phyloP scores from a whole-genome alignment of 2,329 filamentous ascomycete species.

The Penicillium frequentans region DNA sequence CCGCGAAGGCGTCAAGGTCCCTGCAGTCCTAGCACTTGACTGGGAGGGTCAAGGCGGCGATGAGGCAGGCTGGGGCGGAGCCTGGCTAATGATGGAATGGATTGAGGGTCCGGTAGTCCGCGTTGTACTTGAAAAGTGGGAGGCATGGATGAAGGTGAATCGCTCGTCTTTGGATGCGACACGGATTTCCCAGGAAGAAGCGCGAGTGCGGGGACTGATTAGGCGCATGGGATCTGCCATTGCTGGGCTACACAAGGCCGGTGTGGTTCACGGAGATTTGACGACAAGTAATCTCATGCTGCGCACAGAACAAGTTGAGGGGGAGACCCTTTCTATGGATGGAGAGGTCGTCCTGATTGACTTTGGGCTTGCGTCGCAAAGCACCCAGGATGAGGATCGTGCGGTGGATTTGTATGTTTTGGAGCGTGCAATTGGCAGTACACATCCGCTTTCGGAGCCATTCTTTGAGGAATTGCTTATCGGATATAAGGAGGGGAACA shows the following conservation, averaged over 20 bases:
- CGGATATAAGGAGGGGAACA: conserved; percentile 72
- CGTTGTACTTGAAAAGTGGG: conserved; percentile 66
- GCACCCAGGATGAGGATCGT: conserved; percentile 81
- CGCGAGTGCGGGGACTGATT: conserved; percentile 63
- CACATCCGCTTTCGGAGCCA: conserved; percentile 80
- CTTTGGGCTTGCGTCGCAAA: conserved; percentile 85
- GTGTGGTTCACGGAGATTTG: conserved; percentile 90
- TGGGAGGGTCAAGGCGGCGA: conserved; percentile 60
- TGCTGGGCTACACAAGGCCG: conserved; percentile 75
- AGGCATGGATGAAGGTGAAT: conserved; percentile 51
- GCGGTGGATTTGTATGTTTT: conserved; percentile 96
- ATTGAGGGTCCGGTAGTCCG: conserved; percentile 72
- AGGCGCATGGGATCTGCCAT: conserved; percentile 68
- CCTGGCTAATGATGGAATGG: conserved; percentile 85
- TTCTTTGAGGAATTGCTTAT: conserved; percentile 73
- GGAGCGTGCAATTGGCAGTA: conserved; percentile 91
- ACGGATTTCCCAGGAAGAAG: conserved; percentile 44
- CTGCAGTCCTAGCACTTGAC: conserved; percentile 71
- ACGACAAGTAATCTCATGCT: conserved; percentile 98
- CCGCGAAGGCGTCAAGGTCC: conserved; percentile 77
- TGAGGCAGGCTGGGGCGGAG: conserved; percentile 59
- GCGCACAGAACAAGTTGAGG: conserved; percentile 35
- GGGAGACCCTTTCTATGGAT: conserved; percentile 38
- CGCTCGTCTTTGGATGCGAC: conserved; percentile 30
- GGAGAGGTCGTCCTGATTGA: conserved; percentile 90